A percentile compares a stretch with the other conserved stretches of the same genome.
Evolutionary conservation across 2,329 filamentous ascomycete species (phyloP).

Genomic region (Elsinoe fawcettii): DNA sequence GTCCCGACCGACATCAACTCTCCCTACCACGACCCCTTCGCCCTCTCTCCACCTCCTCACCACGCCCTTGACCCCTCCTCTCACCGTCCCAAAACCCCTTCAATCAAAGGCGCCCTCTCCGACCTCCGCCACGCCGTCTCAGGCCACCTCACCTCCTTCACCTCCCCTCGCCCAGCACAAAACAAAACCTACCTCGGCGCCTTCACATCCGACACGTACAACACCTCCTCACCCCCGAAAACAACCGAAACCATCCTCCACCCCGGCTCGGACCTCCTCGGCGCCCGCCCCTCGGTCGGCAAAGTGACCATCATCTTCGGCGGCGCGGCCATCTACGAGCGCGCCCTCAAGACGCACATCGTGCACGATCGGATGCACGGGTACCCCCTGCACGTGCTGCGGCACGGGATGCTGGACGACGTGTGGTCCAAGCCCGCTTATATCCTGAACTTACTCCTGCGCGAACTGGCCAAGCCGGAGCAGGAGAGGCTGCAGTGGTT

Average conservation of each 20-base stretch:
- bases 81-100: conserved; percentile 17
- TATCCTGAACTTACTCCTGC: conserved; percentile 34
- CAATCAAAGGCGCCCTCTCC: conserved; percentile 27
- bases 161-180: conserved; percentile 13
- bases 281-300: conserved; percentile 29
- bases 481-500: conserved; percentile 37
- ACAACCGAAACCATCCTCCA: conserved; percentile 11
- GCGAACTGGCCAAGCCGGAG: conserved; percentile 33
- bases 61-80: background rate
- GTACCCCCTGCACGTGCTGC: conserved; percentile 37
- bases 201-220: conserved; percentile 9
- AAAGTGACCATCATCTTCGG: conserved; percentile 36
- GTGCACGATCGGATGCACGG: conserved; percentile 35
- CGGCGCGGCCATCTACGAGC: conserved; percentile 33
- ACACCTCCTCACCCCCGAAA: conserved; percentile 1
- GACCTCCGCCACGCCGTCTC: conserved; percentile 29
- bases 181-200: conserved; percentile 1
- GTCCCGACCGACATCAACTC: conserved; percentile 18
- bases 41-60: conserved; percentile 1
- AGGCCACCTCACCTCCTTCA: conserved; percentile 27
- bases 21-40: background rate
- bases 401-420: conserved; percentile 35
- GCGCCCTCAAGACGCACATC: conserved; percentile 36
- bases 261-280: conserved; percentile 22
- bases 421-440: conserved; percentile 41